A percentile compares a stretch with the other conserved stretches of the same genome.
Evolutionary conservation across 2,329 filamentous ascomycete genomes (phyloP).

Genomic region (Talaromyces piceae): DNA sequence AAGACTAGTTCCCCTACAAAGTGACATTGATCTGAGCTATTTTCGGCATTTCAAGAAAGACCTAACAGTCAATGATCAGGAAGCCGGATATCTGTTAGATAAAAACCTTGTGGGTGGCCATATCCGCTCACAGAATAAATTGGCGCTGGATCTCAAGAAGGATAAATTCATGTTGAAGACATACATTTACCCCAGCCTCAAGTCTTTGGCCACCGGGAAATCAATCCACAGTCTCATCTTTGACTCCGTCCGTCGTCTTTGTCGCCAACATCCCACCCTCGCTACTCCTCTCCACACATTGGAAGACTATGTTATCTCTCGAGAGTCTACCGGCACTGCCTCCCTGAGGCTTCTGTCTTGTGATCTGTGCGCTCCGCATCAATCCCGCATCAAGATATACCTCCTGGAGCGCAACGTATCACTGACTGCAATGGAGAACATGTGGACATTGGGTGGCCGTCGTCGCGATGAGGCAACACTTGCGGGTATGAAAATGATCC

Average conservation of each 20-base stretch:
- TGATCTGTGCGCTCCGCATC: slow-evolving; percentile 12
- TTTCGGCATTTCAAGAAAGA: slow-evolving; percentile 11
- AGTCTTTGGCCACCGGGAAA: slow-evolving; percentile 11
- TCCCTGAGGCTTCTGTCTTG: slow-evolving; percentile 10
- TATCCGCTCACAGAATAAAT: slow-evolving; percentile 5
- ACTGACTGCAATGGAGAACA: slow-evolving; percentile 4
- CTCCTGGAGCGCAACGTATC: slow-evolving; percentile 11
- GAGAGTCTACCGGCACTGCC: background rate
- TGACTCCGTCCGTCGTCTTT: slow-evolving; percentile 3
- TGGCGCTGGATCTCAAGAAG: slow-evolving; percentile 13
- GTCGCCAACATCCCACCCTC: background rate
- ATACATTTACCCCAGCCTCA: slow-evolving; percentile 14
- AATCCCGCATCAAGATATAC: slow-evolving; percentile 14
- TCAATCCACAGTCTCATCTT: slow-evolving; percentile 12
- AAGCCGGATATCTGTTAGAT: background rate
- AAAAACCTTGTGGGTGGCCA: background rate
- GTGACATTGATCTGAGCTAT: slow-evolving; percentile 6
- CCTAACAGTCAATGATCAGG: slow-evolving; percentile 7
- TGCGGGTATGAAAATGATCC: slow-evolving; percentile 10
- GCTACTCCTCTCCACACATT: background rate
- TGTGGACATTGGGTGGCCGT: slow-evolving; percentile 14
- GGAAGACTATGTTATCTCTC: slow-evolving; percentile 1
- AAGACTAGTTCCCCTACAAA: background rate
- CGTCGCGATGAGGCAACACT: background rate
- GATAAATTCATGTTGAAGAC: slow-evolving; percentile 10